Evolutionary conservation across 2,329 filamentous ascomycete genomes (phyloP).

Genomic region (Alternaria ethzedia): DNA sequence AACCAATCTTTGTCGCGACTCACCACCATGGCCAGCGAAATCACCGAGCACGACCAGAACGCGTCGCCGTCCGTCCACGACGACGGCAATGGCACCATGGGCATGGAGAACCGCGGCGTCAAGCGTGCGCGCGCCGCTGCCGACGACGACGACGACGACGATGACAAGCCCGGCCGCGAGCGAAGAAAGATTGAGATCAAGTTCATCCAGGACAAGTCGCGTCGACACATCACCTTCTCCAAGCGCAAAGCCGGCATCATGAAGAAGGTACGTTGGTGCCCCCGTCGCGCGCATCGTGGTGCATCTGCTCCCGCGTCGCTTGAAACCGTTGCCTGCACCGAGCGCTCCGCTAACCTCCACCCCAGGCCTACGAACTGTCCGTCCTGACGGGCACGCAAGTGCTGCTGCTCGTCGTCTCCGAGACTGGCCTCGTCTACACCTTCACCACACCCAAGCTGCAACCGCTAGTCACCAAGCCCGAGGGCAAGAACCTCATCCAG

Average conservation of each 20-base stretch:
- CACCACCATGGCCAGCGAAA: constrained; percentile 53
- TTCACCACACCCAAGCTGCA: constrained; percentile 99
- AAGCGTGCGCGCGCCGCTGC: constrained; percentile 84
- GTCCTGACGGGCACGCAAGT: constrained; percentile 98
- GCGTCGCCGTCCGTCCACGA: constrained; percentile 58
- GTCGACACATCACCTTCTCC: constrained; percentile 98
- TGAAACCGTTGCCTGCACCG: constrained; percentile 31
- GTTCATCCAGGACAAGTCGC: constrained; percentile 99
- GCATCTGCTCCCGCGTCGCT: constrained; percentile 35
- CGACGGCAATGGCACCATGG: constrained; percentile 58
- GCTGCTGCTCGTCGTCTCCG: constrained; percentile 91
- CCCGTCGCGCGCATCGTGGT: not conserved
- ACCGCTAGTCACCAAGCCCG: constrained; percentile 95
- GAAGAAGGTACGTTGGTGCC: constrained; percentile 90
- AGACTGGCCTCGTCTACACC: constrained; percentile 96
- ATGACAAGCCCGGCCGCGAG: constrained; percentile 97
- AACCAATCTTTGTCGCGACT: constrained; percentile 34
- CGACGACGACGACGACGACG: constrained; percentile 96
- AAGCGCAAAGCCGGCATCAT: constrained; percentile 99
- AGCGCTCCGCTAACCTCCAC: constrained; percentile 29
- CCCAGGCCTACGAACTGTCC: constrained; percentile 94
- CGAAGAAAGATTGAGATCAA: constrained; percentile 99
- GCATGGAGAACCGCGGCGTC: constrained; percentile 73
- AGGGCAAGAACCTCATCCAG: constrained; percentile 99
- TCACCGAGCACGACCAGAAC: constrained; percentile 60